Evolutionary conservation across 169 alveolate genomes (phyloP).

Genomic region (Cystoisospora suis): DNA sequence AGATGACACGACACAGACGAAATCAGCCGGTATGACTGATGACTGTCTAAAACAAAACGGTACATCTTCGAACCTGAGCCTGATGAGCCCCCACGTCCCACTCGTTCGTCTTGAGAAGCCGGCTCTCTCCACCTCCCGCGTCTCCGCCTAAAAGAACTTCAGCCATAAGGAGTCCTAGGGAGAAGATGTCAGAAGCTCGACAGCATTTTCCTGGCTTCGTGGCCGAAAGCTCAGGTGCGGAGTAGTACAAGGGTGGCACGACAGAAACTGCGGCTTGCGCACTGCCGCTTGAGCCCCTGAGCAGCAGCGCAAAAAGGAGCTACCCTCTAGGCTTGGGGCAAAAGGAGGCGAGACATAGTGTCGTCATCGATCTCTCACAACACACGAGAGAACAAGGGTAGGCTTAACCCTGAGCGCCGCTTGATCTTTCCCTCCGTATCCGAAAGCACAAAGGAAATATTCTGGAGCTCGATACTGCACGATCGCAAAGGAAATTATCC

Average conservation of each 20-base stretch:
- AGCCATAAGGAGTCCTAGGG: conserved; percentile 26
- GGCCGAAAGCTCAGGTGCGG: conserved; percentile 51
- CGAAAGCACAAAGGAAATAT: too few relatives aligned
- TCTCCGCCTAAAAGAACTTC: conserved; percentile 11
- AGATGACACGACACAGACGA: too few relatives aligned
- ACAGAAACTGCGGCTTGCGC: conserved; percentile 3
- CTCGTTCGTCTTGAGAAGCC: conserved; percentile 18
- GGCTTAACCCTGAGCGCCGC: too few relatives aligned
- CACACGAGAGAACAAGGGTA: not conserved
- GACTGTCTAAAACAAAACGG: too few relatives aligned
- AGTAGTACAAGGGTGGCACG: conserved; percentile 42
- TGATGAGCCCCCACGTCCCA: conserved; percentile 20
- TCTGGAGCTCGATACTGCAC: too few relatives aligned
- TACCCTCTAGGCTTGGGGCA: not conserved
- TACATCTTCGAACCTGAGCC: too few relatives aligned
- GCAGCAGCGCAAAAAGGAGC: not conserved
- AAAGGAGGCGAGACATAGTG: not conserved
- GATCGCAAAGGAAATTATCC: too few relatives aligned
- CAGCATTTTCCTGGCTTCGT: not conserved
- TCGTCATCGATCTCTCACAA: not conserved
- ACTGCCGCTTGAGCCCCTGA: not conserved
- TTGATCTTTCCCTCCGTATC: too few relatives aligned
- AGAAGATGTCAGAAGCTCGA: conserved; percentile 26
- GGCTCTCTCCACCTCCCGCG: not conserved
- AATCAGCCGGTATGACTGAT: too few relatives aligned